Evolutionary conservation across 2,329 filamentous ascomycete genomes (phyloP).

Genomic region (Colletotrichum abscissum): DNA sequence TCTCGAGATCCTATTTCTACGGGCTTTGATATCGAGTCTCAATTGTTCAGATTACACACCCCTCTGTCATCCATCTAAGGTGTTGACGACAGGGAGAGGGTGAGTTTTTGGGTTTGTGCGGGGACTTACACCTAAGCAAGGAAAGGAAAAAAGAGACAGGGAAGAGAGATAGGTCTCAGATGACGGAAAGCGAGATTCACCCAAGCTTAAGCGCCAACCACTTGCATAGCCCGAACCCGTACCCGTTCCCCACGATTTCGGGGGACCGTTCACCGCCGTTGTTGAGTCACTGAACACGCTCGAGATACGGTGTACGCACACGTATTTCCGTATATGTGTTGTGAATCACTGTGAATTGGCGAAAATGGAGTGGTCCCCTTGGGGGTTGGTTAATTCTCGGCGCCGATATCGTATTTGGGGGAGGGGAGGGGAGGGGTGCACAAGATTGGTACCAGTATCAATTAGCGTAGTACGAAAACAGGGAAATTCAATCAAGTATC

Average conservation of each 20-base stretch:
- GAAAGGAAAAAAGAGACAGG: background rate
- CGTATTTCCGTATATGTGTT: background rate
- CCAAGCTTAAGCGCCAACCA: background rate
- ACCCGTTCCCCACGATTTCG: background rate
- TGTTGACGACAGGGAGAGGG: background rate
- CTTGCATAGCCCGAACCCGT: background rate
- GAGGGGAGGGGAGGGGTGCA: background rate
- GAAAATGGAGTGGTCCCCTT: conserved; percentile 7
- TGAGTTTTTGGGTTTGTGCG: conserved; percentile 3
- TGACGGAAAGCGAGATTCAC: conserved; percentile 21
- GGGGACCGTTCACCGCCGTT: conserved; percentile 30
- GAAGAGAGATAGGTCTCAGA: conserved; percentile 11
- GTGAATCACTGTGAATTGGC: conserved; percentile 34
- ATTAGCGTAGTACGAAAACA: conserved; percentile 8
- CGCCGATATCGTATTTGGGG: background rate
- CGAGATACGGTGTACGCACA: background rate
- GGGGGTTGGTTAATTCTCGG: background rate
- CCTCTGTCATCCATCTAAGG: background rate
- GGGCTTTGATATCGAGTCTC: background rate
- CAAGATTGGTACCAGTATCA: background rate
- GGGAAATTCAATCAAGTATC: conserved; percentile 12
- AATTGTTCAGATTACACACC: background rate
- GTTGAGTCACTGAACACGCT: conserved; percentile 21
- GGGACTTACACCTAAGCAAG: background rate
- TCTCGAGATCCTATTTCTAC: background rate